Conservation (phyloP, 306 rosid genomes). For the Rosa lucieae region DNA sequence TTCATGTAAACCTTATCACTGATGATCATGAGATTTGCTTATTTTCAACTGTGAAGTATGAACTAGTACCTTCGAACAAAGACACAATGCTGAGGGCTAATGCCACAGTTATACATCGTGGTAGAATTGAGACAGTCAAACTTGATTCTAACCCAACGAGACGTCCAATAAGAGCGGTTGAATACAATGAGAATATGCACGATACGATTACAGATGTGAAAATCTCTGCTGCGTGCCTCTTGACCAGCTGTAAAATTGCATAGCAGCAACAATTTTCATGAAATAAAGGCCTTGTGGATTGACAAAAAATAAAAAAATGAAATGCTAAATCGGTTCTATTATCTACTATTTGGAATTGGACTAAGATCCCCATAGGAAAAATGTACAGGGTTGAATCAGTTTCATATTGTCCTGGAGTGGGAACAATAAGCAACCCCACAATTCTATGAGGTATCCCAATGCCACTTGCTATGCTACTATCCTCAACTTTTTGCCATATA, state of each 20-base stretch:
- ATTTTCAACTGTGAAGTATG: background rate
- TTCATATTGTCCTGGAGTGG: background rate
- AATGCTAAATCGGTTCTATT: background rate
- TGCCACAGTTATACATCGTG: constrained; percentile 92
- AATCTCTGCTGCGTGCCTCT: constrained; percentile 95
- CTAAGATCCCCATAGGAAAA: background rate
- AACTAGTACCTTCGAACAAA: constrained; percentile 78
- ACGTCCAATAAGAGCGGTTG: constrained; percentile 92
- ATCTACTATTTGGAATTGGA: background rate
- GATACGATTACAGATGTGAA: constrained; percentile 86
- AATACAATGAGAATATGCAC: constrained; percentile 83
- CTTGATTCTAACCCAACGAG: constrained; percentile 76
- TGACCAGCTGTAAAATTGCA: constrained; percentile 72
- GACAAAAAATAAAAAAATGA: background rate
- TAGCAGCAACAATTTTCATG: background rate
- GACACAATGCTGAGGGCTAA: constrained; percentile 94
- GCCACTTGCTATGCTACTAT: background rate
- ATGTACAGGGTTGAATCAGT: background rate
- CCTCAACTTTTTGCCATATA: background rate
- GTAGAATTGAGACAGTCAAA: constrained; percentile 85
- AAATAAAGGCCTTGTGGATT: background rate
- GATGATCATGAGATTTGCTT: constrained; percentile 13
- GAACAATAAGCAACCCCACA: background rate
- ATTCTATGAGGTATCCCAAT: background rate
- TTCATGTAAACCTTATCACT: background rate